Conservation (phyloP, 306 rosid genomes). For the Begonia peltatifolia region DNA sequence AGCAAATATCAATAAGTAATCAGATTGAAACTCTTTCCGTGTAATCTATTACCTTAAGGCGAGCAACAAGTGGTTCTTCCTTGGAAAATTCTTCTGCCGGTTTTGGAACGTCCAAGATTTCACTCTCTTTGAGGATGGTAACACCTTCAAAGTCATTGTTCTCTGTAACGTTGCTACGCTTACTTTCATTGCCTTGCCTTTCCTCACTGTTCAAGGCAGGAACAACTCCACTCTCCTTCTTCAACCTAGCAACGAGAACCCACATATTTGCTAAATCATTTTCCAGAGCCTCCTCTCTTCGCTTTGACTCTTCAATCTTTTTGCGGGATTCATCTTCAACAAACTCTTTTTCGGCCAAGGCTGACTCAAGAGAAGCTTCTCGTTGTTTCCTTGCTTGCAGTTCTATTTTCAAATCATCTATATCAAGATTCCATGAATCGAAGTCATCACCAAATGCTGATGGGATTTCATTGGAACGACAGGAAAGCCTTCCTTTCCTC, state of each 20-base stretch:
- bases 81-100: constrained; percentile 36
- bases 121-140: constrained; percentile 26
- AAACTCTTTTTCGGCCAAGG: constrained; percentile 79
- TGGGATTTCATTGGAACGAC: constrained; percentile 48
- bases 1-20: no score
- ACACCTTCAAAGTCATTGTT: constrained; percentile 19
- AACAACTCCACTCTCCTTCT: constrained; percentile 54
- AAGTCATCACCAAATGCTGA: constrained; percentile 46
- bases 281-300: constrained; percentile 88
- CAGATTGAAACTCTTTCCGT: no score
- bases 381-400: constrained; percentile 91
- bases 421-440: constrained; percentile 74
- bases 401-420: constrained; percentile 73
- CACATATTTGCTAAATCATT: constrained; percentile 99
- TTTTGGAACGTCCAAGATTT: constrained; percentile 31
- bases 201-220: constrained; percentile 44
- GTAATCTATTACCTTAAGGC: constrained; percentile 55
- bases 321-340: constrained; percentile 70
- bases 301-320: constrained; percentile 80
- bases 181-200: constrained; percentile 31
- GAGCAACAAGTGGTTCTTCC: constrained; percentile 85
- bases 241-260: constrained; percentile 97
- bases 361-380: constrained; percentile 85
- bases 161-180: constrained; percentile 25
- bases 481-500: constrained; percentile 67